Percentiles rank a stretch among this genome's conserved stretches.
Conservation (phyloP, 192 early-diverging fungal genomes). For the Podila verticillata region DNA sequence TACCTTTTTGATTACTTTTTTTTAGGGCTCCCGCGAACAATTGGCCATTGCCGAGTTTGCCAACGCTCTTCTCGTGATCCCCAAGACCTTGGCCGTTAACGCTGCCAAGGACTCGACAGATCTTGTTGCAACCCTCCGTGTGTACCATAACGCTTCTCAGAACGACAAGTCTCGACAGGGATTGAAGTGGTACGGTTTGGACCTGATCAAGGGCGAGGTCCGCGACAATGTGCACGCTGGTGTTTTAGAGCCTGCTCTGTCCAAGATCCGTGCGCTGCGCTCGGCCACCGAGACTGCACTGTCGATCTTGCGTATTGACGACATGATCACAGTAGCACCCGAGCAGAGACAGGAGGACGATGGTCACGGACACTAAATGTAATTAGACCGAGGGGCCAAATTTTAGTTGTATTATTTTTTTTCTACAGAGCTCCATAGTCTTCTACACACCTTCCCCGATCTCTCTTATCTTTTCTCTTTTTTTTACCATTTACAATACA, state of each 20-base stretch:
- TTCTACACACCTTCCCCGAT: neutral
- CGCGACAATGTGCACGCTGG: slow-evolving; percentile 95
- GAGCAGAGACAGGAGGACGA: slow-evolving; percentile 59
- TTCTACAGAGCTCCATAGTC: too few relatives aligned
- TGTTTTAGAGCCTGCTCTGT: slow-evolving; percentile 97
- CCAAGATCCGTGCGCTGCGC: slow-evolving; percentile 97
- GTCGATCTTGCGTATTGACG: slow-evolving; percentile 96
- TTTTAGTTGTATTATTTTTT: neutral
- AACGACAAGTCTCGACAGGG: slow-evolving; percentile 78
- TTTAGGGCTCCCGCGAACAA: slow-evolving; percentile 94
- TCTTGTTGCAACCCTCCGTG: slow-evolving; percentile 94
- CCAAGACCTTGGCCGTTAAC: slow-evolving; percentile 97
- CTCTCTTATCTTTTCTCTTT: too few relatives aligned
- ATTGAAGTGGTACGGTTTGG: slow-evolving; percentile 92
- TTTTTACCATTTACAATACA: too few relatives aligned
- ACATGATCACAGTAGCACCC: slow-evolving; percentile 81
- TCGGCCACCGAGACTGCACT: slow-evolving; percentile 99
- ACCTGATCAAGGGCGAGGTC: slow-evolving; percentile 91
- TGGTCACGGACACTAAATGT: slow-evolving; percentile 60
- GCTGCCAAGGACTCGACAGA: slow-evolving; percentile 99
- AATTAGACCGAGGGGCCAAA: too few relatives aligned
- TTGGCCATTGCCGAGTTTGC: slow-evolving; percentile 98
- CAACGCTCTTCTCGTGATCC: slow-evolving; percentile 92
- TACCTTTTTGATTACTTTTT: too few relatives aligned
- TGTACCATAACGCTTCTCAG: slow-evolving; percentile 94